Evolutionary conservation across 192 early-diverging fungal genomes (phyloP).

Genomic region (Piromyces sp.): DNA sequence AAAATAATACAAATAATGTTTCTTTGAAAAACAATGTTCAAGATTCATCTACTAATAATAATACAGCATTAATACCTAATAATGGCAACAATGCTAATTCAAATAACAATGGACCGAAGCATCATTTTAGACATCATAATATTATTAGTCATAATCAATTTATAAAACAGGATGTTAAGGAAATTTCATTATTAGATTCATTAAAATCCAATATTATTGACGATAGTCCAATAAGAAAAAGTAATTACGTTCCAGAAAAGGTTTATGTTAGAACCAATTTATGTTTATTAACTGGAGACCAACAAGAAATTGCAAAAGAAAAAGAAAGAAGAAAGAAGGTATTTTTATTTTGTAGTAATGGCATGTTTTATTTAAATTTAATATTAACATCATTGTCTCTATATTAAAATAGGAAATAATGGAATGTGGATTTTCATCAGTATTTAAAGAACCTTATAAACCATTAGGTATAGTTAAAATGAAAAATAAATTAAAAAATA

Average conservation of each 20-base stretch:
- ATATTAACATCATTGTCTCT: too few relatives aligned
- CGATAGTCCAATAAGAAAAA: background rate
- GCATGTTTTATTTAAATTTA: too few relatives aligned
- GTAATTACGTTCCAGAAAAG: background rate
- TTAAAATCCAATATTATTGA: background rate
- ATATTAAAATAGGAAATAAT: background rate
- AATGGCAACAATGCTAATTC: background rate
- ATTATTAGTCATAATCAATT: background rate
- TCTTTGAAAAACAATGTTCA: background rate
- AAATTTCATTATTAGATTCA: background rate
- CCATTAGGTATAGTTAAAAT: background rate
- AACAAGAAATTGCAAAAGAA: background rate
- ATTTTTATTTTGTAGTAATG: too few relatives aligned
- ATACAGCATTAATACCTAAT: background rate
- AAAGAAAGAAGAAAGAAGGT: background rate
- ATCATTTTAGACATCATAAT: background rate
- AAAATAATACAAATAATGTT: background rate
- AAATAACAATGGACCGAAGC: background rate
- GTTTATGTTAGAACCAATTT: background rate
- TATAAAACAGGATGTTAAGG: background rate
- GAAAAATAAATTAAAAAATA: too few relatives aligned
- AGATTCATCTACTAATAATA: background rate
- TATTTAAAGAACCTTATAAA: background rate
- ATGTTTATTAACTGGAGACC: background rate
- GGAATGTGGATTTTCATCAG: background rate